These are phyloP conservation scores for Thielaviopsis punctulata DNA, from an alignment of 2,329 filamentous ascomycete genomes.

Conservation along the genomic window DNA sequence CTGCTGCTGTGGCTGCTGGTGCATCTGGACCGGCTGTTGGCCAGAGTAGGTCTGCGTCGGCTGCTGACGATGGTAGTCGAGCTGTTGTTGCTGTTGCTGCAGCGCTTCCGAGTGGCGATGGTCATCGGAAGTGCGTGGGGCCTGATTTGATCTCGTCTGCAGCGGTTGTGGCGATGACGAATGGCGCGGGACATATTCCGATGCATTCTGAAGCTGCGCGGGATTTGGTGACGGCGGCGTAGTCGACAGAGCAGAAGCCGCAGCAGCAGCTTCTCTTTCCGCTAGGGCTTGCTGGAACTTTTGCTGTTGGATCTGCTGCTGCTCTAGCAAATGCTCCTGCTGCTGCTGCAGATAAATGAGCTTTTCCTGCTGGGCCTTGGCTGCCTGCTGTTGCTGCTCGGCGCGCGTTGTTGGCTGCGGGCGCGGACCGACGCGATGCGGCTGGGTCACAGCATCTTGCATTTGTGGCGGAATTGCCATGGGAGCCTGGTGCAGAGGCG, in stretches of 20 bases:
- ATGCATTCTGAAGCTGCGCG: too few relatives aligned
- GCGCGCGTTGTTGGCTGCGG: conserved; percentile 13
- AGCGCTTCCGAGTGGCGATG: conserved; percentile 13
- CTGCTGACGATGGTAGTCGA: not conserved
- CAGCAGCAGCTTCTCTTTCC: conserved; percentile 17
- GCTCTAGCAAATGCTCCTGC: conserved; percentile 15
- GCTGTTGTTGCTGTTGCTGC: not conserved
- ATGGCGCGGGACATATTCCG: not conserved
- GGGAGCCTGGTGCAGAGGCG: not conserved
- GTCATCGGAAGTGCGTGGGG: conserved; percentile 15
- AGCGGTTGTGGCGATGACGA: not conserved
- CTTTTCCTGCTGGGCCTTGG: conserved; percentile 15
- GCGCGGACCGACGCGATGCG: conserved; percentile 9
- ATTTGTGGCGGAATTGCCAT: conserved; percentile 11
- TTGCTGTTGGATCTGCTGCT: conserved; percentile 21
- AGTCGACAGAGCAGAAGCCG: conserved; percentile 18
- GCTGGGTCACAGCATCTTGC: conserved; percentile 9
- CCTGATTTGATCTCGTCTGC: not conserved
- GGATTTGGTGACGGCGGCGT: not conserved
- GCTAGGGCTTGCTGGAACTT: conserved; percentile 19
- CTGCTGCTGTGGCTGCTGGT: conserved; percentile 13
- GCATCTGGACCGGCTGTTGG: not conserved
- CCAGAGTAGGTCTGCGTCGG: too few relatives aligned
- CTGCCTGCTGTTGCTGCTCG: conserved; percentile 10
- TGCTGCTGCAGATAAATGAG: conserved; percentile 18